Conservation (phyloP, 495 filamentous ascomycete species). For the Hypoxylon fragiforme region DNA sequence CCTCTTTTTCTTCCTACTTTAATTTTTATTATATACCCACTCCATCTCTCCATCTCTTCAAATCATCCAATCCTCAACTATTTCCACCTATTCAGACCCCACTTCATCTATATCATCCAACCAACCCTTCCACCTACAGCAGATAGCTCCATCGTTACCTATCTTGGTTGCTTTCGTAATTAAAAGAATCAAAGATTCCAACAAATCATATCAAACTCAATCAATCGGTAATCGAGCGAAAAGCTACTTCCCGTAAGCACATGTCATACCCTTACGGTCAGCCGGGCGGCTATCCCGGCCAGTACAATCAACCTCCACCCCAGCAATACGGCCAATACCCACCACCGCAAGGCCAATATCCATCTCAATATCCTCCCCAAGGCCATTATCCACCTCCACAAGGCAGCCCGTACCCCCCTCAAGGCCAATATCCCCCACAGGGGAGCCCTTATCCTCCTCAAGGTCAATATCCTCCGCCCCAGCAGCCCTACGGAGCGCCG, state of each 20-base stretch:
- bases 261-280: conserved; percentile 33
- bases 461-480: conserved; percentile 44
- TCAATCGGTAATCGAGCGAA: neutral
- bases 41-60: too few species aligned
- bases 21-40: neutral
- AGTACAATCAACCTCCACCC: conserved; percentile 40
- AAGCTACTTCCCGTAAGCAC: conserved; percentile 10
- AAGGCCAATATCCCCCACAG: conserved; percentile 20
- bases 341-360: conserved; percentile 18
- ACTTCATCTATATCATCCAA: too few species aligned
- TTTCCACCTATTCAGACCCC: too few species aligned
- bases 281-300: conserved; percentile 25
- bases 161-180: too few species aligned
- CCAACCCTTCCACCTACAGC: too few species aligned
- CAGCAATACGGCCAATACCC: conserved; percentile 49
- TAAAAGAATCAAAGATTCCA: neutral
- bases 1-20: neutral
- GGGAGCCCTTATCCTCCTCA: conserved; percentile 26
- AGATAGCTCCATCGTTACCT: too few species aligned
- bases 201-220: neutral
- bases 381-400: conserved; percentile 21
- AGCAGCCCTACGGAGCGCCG: conserved; percentile 40
- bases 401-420: conserved; percentile 12
- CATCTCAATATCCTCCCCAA: conserved; percentile 29
- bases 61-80: too few species aligned